Percentiles rank a stretch among this genome's conserved stretches.
phyloP scores from a whole-genome alignment of 2,329 filamentous ascomycete species.

The Colletotrichum shisoi region DNA sequence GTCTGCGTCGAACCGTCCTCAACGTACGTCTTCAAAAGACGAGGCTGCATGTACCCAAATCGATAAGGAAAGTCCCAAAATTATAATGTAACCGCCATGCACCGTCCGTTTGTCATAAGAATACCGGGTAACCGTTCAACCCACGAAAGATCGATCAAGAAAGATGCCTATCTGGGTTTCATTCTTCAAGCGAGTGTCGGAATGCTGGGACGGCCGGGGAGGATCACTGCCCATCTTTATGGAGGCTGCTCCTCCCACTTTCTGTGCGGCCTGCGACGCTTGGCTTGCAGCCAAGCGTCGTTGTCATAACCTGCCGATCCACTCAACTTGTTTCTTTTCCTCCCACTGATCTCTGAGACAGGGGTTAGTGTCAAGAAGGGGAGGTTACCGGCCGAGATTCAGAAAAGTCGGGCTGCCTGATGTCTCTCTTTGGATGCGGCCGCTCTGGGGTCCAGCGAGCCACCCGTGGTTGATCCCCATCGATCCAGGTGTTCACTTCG shows the following conservation, averaged over 20 bases:
- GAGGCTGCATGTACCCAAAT: constrained; percentile 36
- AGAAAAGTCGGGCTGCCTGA: constrained; percentile 30
- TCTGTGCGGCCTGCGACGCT: constrained; percentile 30
- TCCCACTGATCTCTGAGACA: constrained; percentile 37
- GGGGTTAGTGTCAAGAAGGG: constrained; percentile 37
- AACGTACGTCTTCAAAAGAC: constrained; percentile 16
- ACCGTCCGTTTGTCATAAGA: constrained; percentile 37
- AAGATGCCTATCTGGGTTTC: constrained; percentile 26
- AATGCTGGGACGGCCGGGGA: constrained; percentile 3
- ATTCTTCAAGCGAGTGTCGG: constrained; percentile 10
- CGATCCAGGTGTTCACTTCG: constrained; percentile 12
- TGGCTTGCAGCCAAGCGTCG: constrained; percentile 39
- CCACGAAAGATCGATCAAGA: constrained; percentile 17
- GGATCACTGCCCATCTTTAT: constrained; percentile 35
- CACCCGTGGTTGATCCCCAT: constrained; percentile 29
- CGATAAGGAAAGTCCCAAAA: constrained; percentile 32
- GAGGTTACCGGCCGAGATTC: constrained; percentile 25
- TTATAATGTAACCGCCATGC: constrained; percentile 34
- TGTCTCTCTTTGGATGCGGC: constrained; percentile 31
- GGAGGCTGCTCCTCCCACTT: constrained; percentile 17
- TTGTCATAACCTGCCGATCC: constrained; percentile 38
- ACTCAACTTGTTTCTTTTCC: constrained; percentile 37
- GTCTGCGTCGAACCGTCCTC: constrained; percentile 19
- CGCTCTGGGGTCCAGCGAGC: constrained; percentile 28
- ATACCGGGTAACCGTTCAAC: constrained; percentile 32